Evolutionary conservation across 805 yeast species (phyloP).

Genomic region (Kuraishia molischiana): DNA sequence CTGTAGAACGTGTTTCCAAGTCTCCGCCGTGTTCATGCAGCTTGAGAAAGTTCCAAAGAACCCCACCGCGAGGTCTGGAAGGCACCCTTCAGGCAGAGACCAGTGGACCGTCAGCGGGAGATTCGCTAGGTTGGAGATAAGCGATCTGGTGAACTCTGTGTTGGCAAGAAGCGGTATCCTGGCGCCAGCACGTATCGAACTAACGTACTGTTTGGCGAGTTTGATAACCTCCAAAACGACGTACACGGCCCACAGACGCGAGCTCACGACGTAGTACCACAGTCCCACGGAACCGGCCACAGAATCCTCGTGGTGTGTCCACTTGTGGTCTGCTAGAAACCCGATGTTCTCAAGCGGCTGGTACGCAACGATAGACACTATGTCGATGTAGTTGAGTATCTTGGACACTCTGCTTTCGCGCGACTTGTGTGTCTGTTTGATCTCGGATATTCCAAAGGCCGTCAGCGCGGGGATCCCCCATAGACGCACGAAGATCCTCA

Average conservation of each 20-base stretch:
- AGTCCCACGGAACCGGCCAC: constrained; percentile 4
- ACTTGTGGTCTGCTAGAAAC: constrained; percentile 21
- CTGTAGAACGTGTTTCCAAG: too few species aligned
- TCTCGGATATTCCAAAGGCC: constrained; percentile 12
- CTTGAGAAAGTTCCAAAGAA: constrained; percentile 20
- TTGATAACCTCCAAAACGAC: constrained; percentile 21
- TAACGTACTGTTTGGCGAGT: constrained; percentile 3
- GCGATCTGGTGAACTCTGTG: constrained; percentile 7
- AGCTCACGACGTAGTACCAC: constrained; percentile 22
- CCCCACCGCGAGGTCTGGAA: constrained; percentile 21
- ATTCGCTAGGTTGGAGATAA: constrained; percentile 21
- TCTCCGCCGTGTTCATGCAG: neutral
- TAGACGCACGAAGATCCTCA: constrained; percentile 25
- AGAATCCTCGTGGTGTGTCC: constrained; percentile 13
- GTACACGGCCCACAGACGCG: constrained; percentile 23
- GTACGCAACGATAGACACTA: constrained; percentile 15
- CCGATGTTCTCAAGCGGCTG: constrained; percentile 26
- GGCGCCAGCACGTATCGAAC: constrained; percentile 4
- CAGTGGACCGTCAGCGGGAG: constrained; percentile 27
- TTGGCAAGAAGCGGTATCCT: constrained; percentile 5
- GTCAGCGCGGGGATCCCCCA: constrained; percentile 22
- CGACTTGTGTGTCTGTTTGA: constrained; percentile 5
- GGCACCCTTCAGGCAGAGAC: constrained; percentile 23
- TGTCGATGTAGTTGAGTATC: constrained; percentile 14
- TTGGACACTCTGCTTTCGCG: constrained; percentile 8